Evolutionary conservation across 2,329 filamentous ascomycete genomes (phyloP), one percentile per base, ranked within the genome.

Genomic region (Ceratocystis papillata): DNA sequence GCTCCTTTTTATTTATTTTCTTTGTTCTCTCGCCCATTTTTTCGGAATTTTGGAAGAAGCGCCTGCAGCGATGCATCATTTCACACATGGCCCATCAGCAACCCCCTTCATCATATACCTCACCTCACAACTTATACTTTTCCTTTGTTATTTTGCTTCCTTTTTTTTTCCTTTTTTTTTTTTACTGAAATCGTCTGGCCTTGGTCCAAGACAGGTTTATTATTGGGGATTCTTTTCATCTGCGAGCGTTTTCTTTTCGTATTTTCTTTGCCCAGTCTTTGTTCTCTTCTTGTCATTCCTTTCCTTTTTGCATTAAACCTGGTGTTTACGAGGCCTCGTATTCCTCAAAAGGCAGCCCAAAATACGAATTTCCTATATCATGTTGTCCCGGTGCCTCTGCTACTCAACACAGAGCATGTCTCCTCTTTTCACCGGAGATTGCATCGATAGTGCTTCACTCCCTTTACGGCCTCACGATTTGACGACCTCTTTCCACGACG

Each of bases 1-100:
- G 44, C 33, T 22, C 15, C 53, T 48, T 25, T 30, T 44, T 37
- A 30, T 61, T 65, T 64, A 53, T 60, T 65, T 62, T 65, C 48
- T 57, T 41, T 37, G 45, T 55, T 30, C 46, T n/a, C 30, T 59
- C 50, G 12, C 62, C 63, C 28, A 8, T 41, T 57, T 46, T 46
- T 45, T 30, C 44, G 25, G 44, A 63, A 60, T 64, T 67, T 53
- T 65, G 65, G 65, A 65, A 68, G 65, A 64, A 67, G 59, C 53
- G 50, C 53, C 62, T 64, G 67, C 67, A 68, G 67, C 67, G 67
- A 68, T 68, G 67, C 67, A 67, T 48, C 64, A 28, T 62, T 65
- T 48, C 61, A 61, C 53, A 64, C 61, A 46, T 63, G 61, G 45
- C 41, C 61, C 41, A 46, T 65, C 63, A 61, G 60, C 66, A 64